phyloP scores from a whole-genome alignment of 805 yeast genomes.

The Cyberlindnera amylophila region DNA sequence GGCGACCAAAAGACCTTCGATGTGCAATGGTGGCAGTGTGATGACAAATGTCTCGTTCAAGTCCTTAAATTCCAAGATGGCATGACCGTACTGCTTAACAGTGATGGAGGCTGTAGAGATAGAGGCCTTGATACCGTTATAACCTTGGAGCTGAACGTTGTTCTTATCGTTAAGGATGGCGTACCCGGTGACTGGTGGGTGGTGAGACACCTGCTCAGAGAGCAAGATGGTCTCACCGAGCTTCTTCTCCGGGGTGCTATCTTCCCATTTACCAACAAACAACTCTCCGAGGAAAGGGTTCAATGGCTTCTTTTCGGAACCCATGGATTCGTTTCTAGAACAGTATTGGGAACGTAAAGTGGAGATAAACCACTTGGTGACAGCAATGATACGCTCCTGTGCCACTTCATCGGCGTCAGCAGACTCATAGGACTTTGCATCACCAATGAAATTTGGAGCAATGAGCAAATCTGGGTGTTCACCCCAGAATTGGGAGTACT shows the following conservation, averaged over 20 bases:
- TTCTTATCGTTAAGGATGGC: slow-evolving; percentile 70
- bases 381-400: slow-evolving; percentile 71
- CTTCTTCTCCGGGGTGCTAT: slow-evolving; percentile 40
- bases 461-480: slow-evolving; percentile 83
- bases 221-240: slow-evolving; percentile 76
- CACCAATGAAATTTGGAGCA: slow-evolving; percentile 57
- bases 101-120: slow-evolving; percentile 74
- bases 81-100: slow-evolving; percentile 93
- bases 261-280: slow-evolving; percentile 86
- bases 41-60: slow-evolving; percentile 66
- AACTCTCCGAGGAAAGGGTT: slow-evolving; percentile 96
- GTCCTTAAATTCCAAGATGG: slow-evolving; percentile 61
- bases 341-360: slow-evolving; percentile 92
- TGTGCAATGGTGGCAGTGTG: slow-evolving; percentile 92
- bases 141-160: slow-evolving; percentile 75
- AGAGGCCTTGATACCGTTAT: slow-evolving; percentile 82
- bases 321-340: slow-evolving; percentile 85
- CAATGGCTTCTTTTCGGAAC: slow-evolving; percentile 95
- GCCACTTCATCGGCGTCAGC: slow-evolving; percentile 41
- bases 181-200: slow-evolving; percentile 97
- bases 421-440: slow-evolving; percentile 21
- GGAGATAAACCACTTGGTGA: slow-evolving; percentile 86
- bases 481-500: slow-evolving; percentile 95
- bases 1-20: slow-evolving; percentile 88
- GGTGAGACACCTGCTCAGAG: slow-evolving; percentile 95